phyloP scores from a whole-genome alignment of 257 asterid genomes.

The Vinca minor region DNA sequence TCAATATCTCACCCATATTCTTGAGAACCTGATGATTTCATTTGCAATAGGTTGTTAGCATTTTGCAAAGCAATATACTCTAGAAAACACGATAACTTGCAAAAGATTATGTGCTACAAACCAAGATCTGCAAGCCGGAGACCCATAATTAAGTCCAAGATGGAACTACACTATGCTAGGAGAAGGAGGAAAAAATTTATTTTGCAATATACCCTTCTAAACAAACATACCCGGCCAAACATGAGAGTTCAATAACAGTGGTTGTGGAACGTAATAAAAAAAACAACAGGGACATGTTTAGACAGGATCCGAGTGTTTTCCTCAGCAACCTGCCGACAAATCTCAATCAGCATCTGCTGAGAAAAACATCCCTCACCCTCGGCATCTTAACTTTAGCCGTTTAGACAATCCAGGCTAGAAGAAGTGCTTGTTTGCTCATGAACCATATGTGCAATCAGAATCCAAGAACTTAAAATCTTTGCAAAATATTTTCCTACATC shows the following conservation, averaged over 20 bases:
- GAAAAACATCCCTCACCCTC: no score
- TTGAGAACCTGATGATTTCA: slow-evolving; percentile 64
- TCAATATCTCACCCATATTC: slow-evolving; percentile 96
- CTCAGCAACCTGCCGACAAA: no score
- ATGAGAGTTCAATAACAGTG: neutral
- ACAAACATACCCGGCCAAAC: no score
- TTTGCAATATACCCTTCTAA: neutral
- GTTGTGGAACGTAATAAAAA: neutral
- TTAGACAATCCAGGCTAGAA: neutral
- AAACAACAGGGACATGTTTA: no score
- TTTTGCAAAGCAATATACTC: neutral
- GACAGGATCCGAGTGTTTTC: no score
- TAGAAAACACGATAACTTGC: neutral
- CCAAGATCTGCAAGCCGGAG: neutral
- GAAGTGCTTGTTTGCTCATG: neutral
- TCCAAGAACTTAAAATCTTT: no score
- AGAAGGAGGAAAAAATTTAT: neutral
- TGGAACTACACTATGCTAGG: neutral
- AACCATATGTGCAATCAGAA: neutral
- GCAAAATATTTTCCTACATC: neutral
- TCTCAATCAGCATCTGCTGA: no score
- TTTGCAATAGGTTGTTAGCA: slow-evolving; percentile 14
- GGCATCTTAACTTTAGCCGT: neutral
- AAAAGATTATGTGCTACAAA: neutral
- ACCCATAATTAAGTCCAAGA: neutral